phyloP scores from a whole-genome alignment of 2,329 filamentous ascomycete species.

The Penicillium thymicola region DNA sequence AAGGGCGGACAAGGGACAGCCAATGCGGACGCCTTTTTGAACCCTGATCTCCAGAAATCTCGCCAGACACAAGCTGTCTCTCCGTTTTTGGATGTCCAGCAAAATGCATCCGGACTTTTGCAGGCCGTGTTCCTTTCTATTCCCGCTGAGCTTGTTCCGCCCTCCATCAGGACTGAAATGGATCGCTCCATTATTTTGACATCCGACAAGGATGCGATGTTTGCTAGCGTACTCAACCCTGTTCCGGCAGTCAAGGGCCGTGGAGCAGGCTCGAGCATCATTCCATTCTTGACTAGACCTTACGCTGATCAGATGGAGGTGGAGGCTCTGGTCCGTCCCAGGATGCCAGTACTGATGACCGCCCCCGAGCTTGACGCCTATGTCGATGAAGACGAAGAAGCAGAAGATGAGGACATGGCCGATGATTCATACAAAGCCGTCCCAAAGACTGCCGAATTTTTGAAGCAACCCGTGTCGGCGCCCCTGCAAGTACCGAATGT shows the following conservation, averaged over 20 bases:
- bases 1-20: conserved; percentile 34
- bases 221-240: conserved; percentile 79
- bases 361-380: conserved; percentile 27
- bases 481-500: conserved; percentile 14
- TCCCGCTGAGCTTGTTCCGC: conserved; percentile 65
- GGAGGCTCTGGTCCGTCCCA: conserved; percentile 63
- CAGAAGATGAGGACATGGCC: conserved; percentile 25
- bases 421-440: conserved; percentile 11
- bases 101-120: conserved; percentile 62
- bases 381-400: conserved; percentile 31
- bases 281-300: conserved; percentile 71
- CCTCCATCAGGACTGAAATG: conserved; percentile 68
- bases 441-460: conserved; percentile 23
- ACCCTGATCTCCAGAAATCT: conserved; percentile 38
- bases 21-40: conserved; percentile 72
- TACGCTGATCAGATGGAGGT: conserved; percentile 63
- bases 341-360: conserved; percentile 47
- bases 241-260: conserved; percentile 61
- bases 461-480: conserved; percentile 20
- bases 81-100: conserved; percentile 45
- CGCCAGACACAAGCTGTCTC: conserved; percentile 18
- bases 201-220: conserved; percentile 66
- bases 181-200: conserved; percentile 77
- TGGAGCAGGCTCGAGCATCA: conserved; percentile 65
- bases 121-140: conserved; percentile 60